Percentiles rank a stretch among this genome's conserved stretches.
Conservation (phyloP, 2,329 filamentous ascomycete species). For the Pseudocercospora cruenta region DNA sequence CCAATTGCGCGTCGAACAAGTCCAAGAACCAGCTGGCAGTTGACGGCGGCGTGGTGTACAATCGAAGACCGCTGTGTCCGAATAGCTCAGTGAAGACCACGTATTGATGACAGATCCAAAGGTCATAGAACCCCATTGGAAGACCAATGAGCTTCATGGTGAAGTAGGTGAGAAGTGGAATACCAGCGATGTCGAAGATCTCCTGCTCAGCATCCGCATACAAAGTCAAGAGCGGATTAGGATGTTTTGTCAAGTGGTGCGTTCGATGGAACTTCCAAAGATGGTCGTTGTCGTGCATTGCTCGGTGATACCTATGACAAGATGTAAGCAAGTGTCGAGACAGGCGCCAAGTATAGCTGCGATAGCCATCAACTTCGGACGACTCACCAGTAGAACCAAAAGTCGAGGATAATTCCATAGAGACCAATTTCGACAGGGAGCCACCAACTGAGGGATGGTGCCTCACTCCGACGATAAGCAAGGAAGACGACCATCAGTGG, state of each 20-base stretch:
- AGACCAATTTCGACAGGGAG: slow-evolving; percentile 46
- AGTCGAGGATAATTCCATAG: slow-evolving; percentile 50
- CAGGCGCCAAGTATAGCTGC: background rate
- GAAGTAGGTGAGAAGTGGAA: slow-evolving; percentile 47
- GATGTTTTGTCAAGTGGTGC: slow-evolving; percentile 52
- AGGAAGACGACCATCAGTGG: slow-evolving; percentile 27
- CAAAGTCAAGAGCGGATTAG: slow-evolving; percentile 47
- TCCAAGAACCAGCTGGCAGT: slow-evolving; percentile 43
- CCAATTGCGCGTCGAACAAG: slow-evolving; percentile 41
- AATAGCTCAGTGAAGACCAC: slow-evolving; percentile 46
- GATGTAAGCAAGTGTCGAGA: too few relatives aligned
- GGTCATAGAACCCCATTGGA: slow-evolving; percentile 53
- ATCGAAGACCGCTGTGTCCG: slow-evolving; percentile 47
- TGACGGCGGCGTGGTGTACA: slow-evolving; percentile 42
- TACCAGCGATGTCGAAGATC: slow-evolving; percentile 48
- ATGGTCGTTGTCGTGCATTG: slow-evolving; percentile 46
- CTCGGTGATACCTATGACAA: slow-evolving; percentile 38
- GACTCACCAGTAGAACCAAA: slow-evolving; percentile 46
- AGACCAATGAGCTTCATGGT: slow-evolving; percentile 43
- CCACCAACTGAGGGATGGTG: slow-evolving; percentile 36
- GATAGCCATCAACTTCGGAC: background rate
- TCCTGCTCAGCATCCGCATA: slow-evolving; percentile 50
- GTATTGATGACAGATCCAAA: slow-evolving; percentile 53
- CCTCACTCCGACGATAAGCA: slow-evolving; percentile 17
- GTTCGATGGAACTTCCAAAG: slow-evolving; percentile 53